Percentiles rank a stretch among this genome's conserved stretches.
Evolutionary conservation across 805 yeast species (phyloP).

Genomic region (Schwanniomyces pseudopolymorphus): DNA sequence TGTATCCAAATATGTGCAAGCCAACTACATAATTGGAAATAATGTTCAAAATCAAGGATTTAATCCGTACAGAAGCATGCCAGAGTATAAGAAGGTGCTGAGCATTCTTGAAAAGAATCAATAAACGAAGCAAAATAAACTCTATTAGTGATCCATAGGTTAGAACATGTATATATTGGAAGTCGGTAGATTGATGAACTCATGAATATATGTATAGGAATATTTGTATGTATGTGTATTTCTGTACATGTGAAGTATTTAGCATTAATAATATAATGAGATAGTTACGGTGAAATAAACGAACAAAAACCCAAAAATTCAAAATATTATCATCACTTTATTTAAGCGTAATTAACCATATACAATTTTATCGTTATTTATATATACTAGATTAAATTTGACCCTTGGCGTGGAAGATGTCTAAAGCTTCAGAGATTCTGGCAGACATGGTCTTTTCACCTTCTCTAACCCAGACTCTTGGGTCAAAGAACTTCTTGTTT

Average conservation of each 20-base stretch:
- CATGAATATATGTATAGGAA: not conserved
- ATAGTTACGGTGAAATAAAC: not conserved
- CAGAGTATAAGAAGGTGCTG: slow-evolving; percentile 35
- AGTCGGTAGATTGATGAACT: not conserved
- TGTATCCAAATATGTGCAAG: slow-evolving; percentile 75
- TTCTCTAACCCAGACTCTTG: slow-evolving; percentile 99
- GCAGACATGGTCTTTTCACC: slow-evolving; percentile 97
- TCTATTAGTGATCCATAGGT: not conserved
- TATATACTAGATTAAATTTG: slow-evolving; percentile 41
- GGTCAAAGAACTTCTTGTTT: slow-evolving; percentile 99
- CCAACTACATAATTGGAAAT: slow-evolving; percentile 64
- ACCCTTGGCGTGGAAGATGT: slow-evolving; percentile 77
- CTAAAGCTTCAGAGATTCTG: slow-evolving; percentile 83
- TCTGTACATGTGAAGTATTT: not conserved
- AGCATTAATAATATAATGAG: not conserved
- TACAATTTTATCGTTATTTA: slow-evolving; percentile 1
- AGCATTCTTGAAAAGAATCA: slow-evolving; percentile 3
- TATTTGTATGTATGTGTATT: not conserved
- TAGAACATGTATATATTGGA: not conserved
- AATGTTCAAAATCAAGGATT: slow-evolving; percentile 42
- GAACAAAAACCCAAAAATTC: not conserved
- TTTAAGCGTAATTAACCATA: not conserved
- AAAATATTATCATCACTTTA: not conserved
- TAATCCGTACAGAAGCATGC: slow-evolving; percentile 45
- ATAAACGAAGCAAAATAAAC: not conserved